Conservation (phyloP, 2,329 filamentous ascomycete genomes). For the Diaporthe sp. region DNA sequence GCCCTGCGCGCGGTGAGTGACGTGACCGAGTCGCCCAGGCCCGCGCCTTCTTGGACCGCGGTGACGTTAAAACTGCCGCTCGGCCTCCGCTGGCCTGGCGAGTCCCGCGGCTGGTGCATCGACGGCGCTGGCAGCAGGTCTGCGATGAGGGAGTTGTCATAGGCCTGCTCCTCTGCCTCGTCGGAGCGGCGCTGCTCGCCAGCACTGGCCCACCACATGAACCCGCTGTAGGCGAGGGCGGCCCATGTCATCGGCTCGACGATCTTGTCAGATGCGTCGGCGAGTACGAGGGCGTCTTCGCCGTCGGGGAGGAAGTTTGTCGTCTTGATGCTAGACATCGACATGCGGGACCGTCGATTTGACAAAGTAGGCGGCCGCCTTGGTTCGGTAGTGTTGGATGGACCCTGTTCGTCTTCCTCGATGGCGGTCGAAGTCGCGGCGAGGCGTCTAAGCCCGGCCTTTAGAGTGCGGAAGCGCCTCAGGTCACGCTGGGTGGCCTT, state of each 20-base stretch:
- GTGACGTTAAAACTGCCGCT: constrained; percentile 41
- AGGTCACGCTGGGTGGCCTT: constrained; percentile 93
- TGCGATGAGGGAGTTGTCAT: constrained; percentile 68
- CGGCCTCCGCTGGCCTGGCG: constrained; percentile 35
- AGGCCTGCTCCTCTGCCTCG: constrained; percentile 68
- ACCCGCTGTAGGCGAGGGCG: constrained; percentile 82
- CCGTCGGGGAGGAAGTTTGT: constrained; percentile 41
- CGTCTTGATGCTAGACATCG: constrained; percentile 36
- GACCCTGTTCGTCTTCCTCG: constrained; percentile 35
- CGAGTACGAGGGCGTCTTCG: constrained; percentile 52
- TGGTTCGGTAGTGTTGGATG: constrained; percentile 25
- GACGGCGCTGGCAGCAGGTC: constrained; percentile 57
- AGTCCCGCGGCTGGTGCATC: constrained; percentile 34
- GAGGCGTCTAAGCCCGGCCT: constrained; percentile 70
- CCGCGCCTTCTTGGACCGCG: constrained; percentile 47
- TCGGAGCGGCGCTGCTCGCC: constrained; percentile 77
- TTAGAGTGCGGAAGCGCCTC: constrained; percentile 80
- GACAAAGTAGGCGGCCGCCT: constrained; percentile 29
- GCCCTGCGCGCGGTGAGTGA: constrained; percentile 56
- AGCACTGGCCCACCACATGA: constrained; percentile 92
- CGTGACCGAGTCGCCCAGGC: constrained; percentile 58
- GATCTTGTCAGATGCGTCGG: constrained; percentile 66
- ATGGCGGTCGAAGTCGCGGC: constrained; percentile 40
- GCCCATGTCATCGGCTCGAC: constrained; percentile 77
- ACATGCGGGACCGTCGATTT: constrained; percentile 34